These are phyloP conservation scores for Podospora fimiseda DNA, from an alignment of 495 filamentous ascomycete genomes.

Conservation along the genomic window DNA sequence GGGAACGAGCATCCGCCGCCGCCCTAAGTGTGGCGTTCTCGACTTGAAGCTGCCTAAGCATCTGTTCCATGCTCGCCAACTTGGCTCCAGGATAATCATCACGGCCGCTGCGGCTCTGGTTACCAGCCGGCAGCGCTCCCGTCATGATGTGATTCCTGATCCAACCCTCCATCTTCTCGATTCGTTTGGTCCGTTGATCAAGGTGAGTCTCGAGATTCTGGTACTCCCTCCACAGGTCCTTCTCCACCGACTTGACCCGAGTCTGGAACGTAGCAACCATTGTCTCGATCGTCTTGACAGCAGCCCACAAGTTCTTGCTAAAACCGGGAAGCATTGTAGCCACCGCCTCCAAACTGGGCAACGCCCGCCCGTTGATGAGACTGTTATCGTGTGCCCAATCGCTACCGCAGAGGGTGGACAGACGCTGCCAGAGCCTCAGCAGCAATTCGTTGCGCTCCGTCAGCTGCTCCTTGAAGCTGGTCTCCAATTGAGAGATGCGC, in stretches of 20 bases:
- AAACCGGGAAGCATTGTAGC: conserved; percentile 75
- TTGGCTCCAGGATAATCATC: conserved; percentile 30
- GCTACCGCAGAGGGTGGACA: conserved; percentile 76
- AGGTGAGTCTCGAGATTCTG: conserved; percentile 76
- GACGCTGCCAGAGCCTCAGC: conserved; percentile 76
- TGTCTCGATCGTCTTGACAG: conserved; percentile 80
- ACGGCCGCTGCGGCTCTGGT: too few species aligned
- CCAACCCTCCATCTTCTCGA: conserved; percentile 79
- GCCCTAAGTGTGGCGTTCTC: conserved; percentile 70
- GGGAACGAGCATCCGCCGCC: conserved; percentile 39
- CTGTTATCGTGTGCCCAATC: conserved; percentile 91
- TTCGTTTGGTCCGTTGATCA: conserved; percentile 68
- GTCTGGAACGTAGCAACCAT: conserved; percentile 74
- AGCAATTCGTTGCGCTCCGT: conserved; percentile 84
- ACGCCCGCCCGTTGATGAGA: conserved; percentile 74
- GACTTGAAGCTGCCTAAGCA: conserved; percentile 75
- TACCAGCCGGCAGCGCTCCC: too few species aligned
- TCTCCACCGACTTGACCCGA: conserved; percentile 76
- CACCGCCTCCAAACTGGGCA: conserved; percentile 76
- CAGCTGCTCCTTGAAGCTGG: conserved; percentile 76
- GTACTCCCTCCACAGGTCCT: conserved; percentile 84
- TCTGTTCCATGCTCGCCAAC: conserved; percentile 63
- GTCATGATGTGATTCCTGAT: conserved; percentile 50
- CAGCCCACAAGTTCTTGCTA: conserved; percentile 77
- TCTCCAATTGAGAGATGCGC: conserved; percentile 65